phyloP scores from a whole-genome alignment of 345 rosid species.

The Barbarea vulgaris region DNA sequence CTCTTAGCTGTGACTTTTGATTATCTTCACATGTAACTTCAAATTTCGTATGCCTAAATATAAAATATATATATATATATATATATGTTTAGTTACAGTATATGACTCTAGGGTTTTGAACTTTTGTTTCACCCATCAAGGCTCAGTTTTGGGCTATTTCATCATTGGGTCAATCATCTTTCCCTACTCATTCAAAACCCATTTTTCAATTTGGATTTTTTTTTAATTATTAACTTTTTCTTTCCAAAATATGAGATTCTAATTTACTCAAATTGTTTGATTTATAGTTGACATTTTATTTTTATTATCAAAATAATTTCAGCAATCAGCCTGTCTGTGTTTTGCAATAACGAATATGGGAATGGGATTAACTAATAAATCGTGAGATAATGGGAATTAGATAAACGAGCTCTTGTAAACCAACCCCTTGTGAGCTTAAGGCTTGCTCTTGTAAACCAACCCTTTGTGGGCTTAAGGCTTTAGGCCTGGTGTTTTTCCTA shows the following conservation, averaged over 20 bases:
- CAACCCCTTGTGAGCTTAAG: no score
- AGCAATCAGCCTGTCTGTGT: not conserved
- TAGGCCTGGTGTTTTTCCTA: no score
- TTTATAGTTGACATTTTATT: not conserved
- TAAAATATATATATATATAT: no score
- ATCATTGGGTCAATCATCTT: not conserved
- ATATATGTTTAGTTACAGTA: no score
- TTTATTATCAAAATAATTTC: not conserved
- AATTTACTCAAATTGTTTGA: not conserved
- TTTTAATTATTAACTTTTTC: not conserved
- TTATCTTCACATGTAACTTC: not conserved
- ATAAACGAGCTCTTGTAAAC: no score
- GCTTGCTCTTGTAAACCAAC: no score
- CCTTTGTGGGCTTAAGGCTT: no score
- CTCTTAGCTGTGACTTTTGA: not conserved
- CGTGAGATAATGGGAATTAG: not conserved
- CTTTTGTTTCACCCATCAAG: not conserved
- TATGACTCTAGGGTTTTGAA: no score
- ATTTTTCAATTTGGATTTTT: not conserved
- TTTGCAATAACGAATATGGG: slow-evolving; percentile 5
- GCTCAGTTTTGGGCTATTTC: not conserved
- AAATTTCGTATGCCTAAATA: no score
- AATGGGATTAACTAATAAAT: not conserved
- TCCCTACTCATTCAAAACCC: not conserved
- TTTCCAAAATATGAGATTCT: not conserved